Base-by-base conservation (phyloP, 805 yeast genomes). In the Candida hispaniensis region DNA sequence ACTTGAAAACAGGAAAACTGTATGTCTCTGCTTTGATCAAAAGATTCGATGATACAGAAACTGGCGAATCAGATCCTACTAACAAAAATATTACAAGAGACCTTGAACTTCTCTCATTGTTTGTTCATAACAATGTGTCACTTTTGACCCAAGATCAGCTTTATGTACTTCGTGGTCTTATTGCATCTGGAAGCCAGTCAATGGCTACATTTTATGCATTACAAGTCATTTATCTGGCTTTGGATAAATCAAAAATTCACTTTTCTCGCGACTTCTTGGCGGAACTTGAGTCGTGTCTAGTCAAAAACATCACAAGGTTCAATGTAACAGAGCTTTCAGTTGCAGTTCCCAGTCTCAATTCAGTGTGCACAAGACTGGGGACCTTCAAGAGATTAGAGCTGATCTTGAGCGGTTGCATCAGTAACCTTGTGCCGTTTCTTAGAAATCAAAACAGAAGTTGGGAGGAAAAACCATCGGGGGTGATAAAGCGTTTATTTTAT, bases 331-430 rank as follows among this genome's bases (percentile, higher is more conserved):
- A 80, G 44, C 53, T 81, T 6, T 70, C 70, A n/a, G 75, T 75
- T 47, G 93, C 88, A 0, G 67, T 81, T 52, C 83, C 85, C 1
- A 64, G 81, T 39, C 55, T 72, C 4, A 74, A 83, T 78, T 54
- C 53, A 6, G 56, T 80, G 0, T 64, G 79, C 2, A 47, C 44
- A 3, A 54, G 67, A 46, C 60, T 64, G 24, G 55, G 61, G 2
- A 72, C 69, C 32, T 63, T 67, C 0, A 39, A 48, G 0, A 69
- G 69, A 42, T 46, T 80, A 4, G 69, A 73, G 0, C 70, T 66
- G 43, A 86, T 86, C 0, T 69, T 81, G 12, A 56, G 72, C 0
- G 72, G 85, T 0, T 71, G 83, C 23, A 50, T 81, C 41, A 55
- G 56, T 11, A 58, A 68, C 34, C 44, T 77, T 4, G 58, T 59